Evolutionary conservation across 805 yeast species (phyloP).

Genomic region (Yamadazyma laniorum): DNA sequence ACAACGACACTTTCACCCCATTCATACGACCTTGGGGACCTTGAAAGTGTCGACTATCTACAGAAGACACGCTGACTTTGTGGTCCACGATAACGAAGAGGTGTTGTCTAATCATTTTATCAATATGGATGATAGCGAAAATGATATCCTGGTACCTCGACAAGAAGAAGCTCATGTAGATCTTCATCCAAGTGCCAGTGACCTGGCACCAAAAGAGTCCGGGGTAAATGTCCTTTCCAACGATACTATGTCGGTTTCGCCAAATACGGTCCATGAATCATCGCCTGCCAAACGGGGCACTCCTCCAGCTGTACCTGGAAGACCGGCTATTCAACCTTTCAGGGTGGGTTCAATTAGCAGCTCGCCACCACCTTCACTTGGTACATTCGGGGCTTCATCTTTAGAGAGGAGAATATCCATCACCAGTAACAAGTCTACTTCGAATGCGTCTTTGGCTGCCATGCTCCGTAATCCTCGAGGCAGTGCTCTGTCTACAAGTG

Average conservation of each 20-base stretch:
- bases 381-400: slow-evolving; percentile 20
- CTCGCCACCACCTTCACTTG: slow-evolving; percentile 36
- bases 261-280: slow-evolving; percentile 16
- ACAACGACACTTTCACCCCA: slow-evolving; percentile 64
- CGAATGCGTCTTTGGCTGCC: slow-evolving; percentile 55
- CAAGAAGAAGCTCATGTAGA: neutral
- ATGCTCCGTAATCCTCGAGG: slow-evolving; percentile 50
- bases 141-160: neutral
- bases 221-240: too few species aligned
- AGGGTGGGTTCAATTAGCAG: slow-evolving; percentile 58
- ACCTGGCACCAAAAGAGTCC: neutral
- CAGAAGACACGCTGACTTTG: slow-evolving; percentile 67
- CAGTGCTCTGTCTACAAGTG: slow-evolving; percentile 37
- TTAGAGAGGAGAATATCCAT: slow-evolving; percentile 40
- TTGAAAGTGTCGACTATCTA: slow-evolving; percentile 76
- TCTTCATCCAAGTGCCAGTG: neutral
- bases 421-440: slow-evolving; percentile 47
- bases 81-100: slow-evolving; percentile 64
- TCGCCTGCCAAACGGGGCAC: slow-evolving; percentile 13
- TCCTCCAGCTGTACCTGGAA: slow-evolving; percentile 7
- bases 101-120: slow-evolving; percentile 55
- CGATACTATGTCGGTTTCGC: slow-evolving; percentile 24
- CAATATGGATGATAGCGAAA: slow-evolving; percentile 2
- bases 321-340: slow-evolving; percentile 55
- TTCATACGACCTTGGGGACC: slow-evolving; percentile 73